phyloP scores from a whole-genome alignment of 768 basidiomycete species.

The Tricholoma sp. region DNA sequence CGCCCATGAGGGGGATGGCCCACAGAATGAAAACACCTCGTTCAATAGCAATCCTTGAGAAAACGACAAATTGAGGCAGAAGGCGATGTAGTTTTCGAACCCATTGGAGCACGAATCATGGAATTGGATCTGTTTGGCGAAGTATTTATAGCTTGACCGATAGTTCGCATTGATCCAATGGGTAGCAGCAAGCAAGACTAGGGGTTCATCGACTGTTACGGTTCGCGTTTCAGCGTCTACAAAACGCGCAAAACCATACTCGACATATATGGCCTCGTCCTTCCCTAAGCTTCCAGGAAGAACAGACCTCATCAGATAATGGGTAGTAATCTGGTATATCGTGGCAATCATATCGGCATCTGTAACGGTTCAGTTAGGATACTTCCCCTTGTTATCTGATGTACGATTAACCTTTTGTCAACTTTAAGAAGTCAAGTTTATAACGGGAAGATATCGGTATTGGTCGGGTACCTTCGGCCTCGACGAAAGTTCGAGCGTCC shows the following conservation, averaged over 20 bases:
- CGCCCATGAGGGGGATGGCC: conserved; percentile 28
- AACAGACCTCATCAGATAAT: conserved; percentile 38
- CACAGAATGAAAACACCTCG: conserved; percentile 33
- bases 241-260: conserved; percentile 43
- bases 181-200: conserved; percentile 37
- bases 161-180: conserved; percentile 35
- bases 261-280: conserved; percentile 36
- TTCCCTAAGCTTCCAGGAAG: conserved; percentile 30
- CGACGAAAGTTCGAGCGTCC: conserved; percentile 27
- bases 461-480: conserved; percentile 21
- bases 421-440: conserved; percentile 35
- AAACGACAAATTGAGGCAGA: conserved; percentile 36
- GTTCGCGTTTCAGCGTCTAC: conserved; percentile 32
- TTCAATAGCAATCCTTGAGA: conserved; percentile 22
- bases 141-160: conserved; percentile 30
- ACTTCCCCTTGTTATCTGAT: background rate
- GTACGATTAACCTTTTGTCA: conserved; percentile 32
- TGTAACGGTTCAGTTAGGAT: conserved; percentile 7
- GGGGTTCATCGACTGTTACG: conserved; percentile 38
- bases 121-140: conserved; percentile 29
- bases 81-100: conserved; percentile 41
- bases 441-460: conserved; percentile 31
- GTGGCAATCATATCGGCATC: conserved; percentile 33
- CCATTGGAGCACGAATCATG: conserved; percentile 33
- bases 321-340: conserved; percentile 32